Conservation (phyloP, 2,329 filamentous ascomycete species). For the Ophiostoma triangulosporum region DNA sequence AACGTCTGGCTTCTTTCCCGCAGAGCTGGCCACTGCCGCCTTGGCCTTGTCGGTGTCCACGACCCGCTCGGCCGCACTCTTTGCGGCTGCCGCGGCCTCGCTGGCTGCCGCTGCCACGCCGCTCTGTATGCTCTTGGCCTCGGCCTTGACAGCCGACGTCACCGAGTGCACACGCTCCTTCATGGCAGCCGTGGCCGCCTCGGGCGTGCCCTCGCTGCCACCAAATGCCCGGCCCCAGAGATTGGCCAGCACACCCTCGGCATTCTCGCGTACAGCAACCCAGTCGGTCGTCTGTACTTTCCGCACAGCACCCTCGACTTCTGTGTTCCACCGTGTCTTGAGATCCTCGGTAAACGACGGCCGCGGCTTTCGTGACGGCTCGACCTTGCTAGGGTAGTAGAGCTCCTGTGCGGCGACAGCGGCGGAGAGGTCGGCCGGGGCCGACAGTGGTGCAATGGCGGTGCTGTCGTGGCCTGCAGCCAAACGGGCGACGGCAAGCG, state of each 20-base stretch:
- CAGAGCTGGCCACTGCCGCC: background rate
- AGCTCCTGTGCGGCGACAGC: conserved; percentile 5
- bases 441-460: background rate
- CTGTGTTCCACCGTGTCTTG: conserved; percentile 68
- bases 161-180: conserved; percentile 14
- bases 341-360: conserved; percentile 48
- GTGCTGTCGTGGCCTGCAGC: conserved; percentile 17
- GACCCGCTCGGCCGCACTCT: conserved; percentile 27
- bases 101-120: conserved; percentile 14
- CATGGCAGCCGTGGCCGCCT: conserved; percentile 17
- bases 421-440: conserved; percentile 2
- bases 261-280: conserved; percentile 44
- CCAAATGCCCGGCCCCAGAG: conserved; percentile 30
- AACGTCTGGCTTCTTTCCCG: conserved; percentile 23
- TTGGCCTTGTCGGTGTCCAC: conserved; percentile 20
- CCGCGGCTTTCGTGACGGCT: conserved; percentile 36
- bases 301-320: conserved; percentile 52
- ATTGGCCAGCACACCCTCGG: conserved; percentile 36
- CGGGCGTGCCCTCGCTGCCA: conserved; percentile 22
- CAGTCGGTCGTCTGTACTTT: conserved; percentile 56
- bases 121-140: conserved; percentile 14
- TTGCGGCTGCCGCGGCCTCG: conserved; percentile 25
- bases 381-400: conserved; percentile 7
- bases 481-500: conserved; percentile 24
- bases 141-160: conserved; percentile 21